Evolutionary conservation across 257 asterid genomes (phyloP), one percentile per base, ranked within the genome.

Genomic region (Haberlea rhodopensis): DNA sequence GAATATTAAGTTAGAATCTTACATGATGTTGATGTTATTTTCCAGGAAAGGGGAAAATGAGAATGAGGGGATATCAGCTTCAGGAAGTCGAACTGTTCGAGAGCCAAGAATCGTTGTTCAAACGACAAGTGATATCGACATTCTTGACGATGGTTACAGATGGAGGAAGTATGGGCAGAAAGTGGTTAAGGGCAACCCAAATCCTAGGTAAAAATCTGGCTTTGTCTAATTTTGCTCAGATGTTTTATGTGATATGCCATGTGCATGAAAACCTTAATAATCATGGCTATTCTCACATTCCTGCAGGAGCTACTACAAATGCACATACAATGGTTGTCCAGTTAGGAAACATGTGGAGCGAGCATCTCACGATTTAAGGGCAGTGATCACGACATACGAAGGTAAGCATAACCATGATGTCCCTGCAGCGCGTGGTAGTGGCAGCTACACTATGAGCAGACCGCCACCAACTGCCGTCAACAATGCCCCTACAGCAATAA

Each of bases 91-190:
- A 74, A 79, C 85, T 6, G 83, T 79, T 13, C 62, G 87, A 23
- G 85, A 82, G 32, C 85, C 87, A 1, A 74, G 87, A 51, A 82
- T 79, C 4, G 87, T 82, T 5, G 87, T 82, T 63, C 86, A 80
- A 28, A 80, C 86, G 49, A 80, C 79, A n/a, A 80, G 86, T 22
- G 86, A 80, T 59, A 79, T 82, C 40, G 87, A 79, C 55, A 82
- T 82, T 61, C 87, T 82, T 52, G 87, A 82, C 54, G 87, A 82
- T 16, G 87, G 87, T 23, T 82, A 79, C 59, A 77, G 87, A 64
- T 82, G 87, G 87, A 79, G 85, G 67, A 82, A 82, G 67, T 82
- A 82, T 24, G 87, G 87, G 2, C 87, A 82, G 71, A 82, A 82
- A 68, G 85, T 82, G 9, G 87, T 82, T 7, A 82, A 82, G 68